A percentile compares a stretch with the other conserved stretches of the same genome.
Evolutionary conservation across 805 yeast species (phyloP).

Genomic region (Spathaspora hagerdaliae): DNA sequence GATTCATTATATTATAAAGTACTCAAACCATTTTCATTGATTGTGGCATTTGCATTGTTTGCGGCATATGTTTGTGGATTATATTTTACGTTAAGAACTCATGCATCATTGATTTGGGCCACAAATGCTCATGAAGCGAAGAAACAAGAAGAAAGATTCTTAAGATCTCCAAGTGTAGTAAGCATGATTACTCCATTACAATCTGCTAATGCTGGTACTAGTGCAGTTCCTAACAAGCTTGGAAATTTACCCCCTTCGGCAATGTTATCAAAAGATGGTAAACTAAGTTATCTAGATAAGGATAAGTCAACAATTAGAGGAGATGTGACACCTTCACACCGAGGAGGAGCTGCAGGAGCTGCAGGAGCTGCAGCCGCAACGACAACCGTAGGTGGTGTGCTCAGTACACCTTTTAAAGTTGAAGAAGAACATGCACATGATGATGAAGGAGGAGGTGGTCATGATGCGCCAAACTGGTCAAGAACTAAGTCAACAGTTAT

Average conservation of each 20-base stretch:
- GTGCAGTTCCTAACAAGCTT: slow-evolving; percentile 5
- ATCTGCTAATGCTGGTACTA: slow-evolving; percentile 7
- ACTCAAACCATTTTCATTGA: slow-evolving; percentile 76
- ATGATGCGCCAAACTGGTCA: slow-evolving; percentile 98
- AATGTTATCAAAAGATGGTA: not conserved
- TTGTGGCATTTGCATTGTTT: slow-evolving; percentile 78
- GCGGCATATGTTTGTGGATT: slow-evolving; percentile 84
- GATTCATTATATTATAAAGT: slow-evolving; percentile 63
- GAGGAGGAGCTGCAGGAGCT: not conserved
- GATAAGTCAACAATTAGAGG: not conserved
- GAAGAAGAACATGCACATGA: slow-evolving; percentile 13
- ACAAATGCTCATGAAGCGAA: slow-evolving; percentile 36
- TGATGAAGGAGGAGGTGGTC: slow-evolving; percentile 56
- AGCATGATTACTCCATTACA: slow-evolving; percentile 19
- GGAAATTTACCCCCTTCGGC: slow-evolving; percentile 13
- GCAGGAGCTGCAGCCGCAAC: not conserved
- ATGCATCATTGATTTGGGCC: slow-evolving; percentile 95
- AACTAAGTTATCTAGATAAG: not conserved
- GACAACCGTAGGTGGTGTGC: not conserved
- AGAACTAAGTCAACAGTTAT: slow-evolving; percentile 78
- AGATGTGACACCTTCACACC: not conserved
- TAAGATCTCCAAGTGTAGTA: slow-evolving; percentile 35
- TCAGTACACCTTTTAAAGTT: not conserved
- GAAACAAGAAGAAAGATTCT: slow-evolving; percentile 20
- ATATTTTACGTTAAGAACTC: slow-evolving; percentile 90